Evolutionary conservation across 495 filamentous ascomycete genomes (phyloP).

Genomic region (Pyrenopolyporus hunteri): DNA sequence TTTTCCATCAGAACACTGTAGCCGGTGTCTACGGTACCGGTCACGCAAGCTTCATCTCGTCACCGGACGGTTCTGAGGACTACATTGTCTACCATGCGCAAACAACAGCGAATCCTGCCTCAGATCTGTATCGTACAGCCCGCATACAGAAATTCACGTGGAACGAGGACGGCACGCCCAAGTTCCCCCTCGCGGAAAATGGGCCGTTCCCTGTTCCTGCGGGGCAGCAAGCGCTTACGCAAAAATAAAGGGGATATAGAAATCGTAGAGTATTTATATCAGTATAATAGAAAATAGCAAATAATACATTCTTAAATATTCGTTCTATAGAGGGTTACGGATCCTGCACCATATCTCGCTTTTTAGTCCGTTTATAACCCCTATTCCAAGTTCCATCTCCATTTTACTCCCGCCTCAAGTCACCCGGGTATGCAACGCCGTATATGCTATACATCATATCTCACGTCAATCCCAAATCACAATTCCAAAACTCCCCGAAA

Average conservation of each 20-base stretch:
- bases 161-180: conserved; percentile 41
- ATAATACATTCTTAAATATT: neutral
- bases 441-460: neutral
- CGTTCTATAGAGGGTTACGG: neutral
- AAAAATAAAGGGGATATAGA: conserved; percentile 1
- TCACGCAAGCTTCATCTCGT: conserved; percentile 55
- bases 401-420: no score
- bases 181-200: conserved; percentile 41
- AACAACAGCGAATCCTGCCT: conserved; percentile 37
- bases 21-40: conserved; percentile 54
- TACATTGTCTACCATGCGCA: conserved; percentile 58
- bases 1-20: conserved; percentile 57
- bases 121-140: conserved; percentile 37
- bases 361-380: no score
- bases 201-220: conserved; percentile 39
- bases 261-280: conserved; percentile 9
- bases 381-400: no score
- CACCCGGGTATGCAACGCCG: no score
- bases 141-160: conserved; percentile 40
- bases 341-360: neutral
- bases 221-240: conserved; percentile 31
- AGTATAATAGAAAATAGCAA: conserved; percentile 12
- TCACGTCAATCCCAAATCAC: neutral
- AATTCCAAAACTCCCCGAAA: neutral
- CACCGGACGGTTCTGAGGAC: conserved; percentile 53